Evolutionary conservation across 2,329 filamentous ascomycete genomes (phyloP).

Genomic region (Talaromyces sp.): DNA sequence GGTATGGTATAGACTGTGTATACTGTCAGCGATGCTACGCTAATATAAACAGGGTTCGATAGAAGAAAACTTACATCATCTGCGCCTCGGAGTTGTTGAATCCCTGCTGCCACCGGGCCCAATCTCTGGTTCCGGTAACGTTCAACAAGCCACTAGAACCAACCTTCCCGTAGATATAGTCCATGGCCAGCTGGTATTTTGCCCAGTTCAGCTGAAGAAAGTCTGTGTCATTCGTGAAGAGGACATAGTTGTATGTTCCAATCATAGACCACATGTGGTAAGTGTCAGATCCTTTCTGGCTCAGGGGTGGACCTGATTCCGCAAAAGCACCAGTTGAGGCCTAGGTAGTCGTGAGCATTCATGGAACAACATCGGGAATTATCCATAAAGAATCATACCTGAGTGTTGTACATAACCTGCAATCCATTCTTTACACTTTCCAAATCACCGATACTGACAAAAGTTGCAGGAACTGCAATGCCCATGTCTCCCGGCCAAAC

Average conservation of each 20-base stretch:
- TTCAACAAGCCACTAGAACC: constrained; percentile 48
- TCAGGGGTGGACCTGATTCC: constrained; percentile 35
- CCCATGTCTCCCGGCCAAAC: constrained; percentile 53
- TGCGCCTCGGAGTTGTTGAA: constrained; percentile 53
- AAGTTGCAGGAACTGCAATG: constrained; percentile 45
- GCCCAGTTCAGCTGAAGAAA: constrained; percentile 51
- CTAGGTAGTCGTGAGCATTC: not conserved
- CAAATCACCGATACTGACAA: constrained; percentile 45
- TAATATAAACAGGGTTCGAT: not conserved
- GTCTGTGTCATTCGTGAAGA: constrained; percentile 52
- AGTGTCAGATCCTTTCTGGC: constrained; percentile 34
- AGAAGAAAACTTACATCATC: constrained; percentile 39
- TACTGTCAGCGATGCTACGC: not conserved
- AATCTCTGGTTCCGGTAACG: constrained; percentile 51
- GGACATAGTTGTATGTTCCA: constrained; percentile 57
- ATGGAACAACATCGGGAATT: not conserved
- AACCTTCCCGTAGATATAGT: constrained; percentile 45
- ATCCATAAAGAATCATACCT: constrained; percentile 24
- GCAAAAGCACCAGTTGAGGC: constrained; percentile 32
- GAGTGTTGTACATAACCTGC: constrained; percentile 48
- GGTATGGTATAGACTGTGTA: constrained; percentile 49
- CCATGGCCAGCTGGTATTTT: constrained; percentile 49
- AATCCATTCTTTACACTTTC: constrained; percentile 49
- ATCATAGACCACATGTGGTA: constrained; percentile 55
- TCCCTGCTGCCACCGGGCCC: constrained; percentile 51